Evolutionary conservation across 2,329 filamentous ascomycete species (phyloP).

Genomic region (Zymoseptoria ardabiliae): DNA sequence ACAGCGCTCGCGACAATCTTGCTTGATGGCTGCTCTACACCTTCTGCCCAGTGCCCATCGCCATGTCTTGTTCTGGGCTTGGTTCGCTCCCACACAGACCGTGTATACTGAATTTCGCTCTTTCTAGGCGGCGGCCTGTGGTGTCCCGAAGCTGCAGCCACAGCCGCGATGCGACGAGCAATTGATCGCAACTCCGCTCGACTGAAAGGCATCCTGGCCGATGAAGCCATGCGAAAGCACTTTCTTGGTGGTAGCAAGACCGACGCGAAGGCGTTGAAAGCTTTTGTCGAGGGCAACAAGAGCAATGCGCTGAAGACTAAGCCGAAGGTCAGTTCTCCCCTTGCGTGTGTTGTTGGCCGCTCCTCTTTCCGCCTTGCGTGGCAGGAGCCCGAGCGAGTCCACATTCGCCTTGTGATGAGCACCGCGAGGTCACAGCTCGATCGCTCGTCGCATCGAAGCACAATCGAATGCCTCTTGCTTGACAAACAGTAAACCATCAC

Average conservation of each 20-base stretch:
- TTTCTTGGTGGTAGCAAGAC: slow-evolving; percentile 50
- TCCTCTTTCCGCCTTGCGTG: too few relatives aligned
- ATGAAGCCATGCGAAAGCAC: slow-evolving; percentile 52
- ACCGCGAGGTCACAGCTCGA: background rate
- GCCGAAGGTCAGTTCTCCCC: slow-evolving; percentile 59
- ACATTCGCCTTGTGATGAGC: background rate
- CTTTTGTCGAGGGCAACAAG: slow-evolving; percentile 62
- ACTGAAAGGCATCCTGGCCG: slow-evolving; percentile 60
- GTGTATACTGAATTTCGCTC: slow-evolving; percentile 2
- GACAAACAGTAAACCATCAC: background rate
- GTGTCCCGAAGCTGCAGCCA: slow-evolving; percentile 62
- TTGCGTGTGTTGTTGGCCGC: background rate
- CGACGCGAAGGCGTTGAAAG: slow-evolving; percentile 44
- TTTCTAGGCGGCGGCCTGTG: slow-evolving; percentile 66
- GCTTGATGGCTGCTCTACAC: background rate
- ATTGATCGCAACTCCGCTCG: slow-evolving; percentile 66
- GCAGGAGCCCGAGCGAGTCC: too few relatives aligned
- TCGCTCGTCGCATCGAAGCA: background rate
- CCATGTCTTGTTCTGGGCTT: background rate
- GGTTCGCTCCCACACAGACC: background rate
- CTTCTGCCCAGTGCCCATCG: too few relatives aligned
- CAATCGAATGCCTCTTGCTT: background rate
- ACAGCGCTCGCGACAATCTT: background rate
- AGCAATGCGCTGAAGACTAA: slow-evolving; percentile 74
- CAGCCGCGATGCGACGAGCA: slow-evolving; percentile 61